Evolutionary conservation across 768 basidiomycete genomes (phyloP), one percentile per base, ranked within the genome.

Genomic region (Mycena kentingensis): DNA sequence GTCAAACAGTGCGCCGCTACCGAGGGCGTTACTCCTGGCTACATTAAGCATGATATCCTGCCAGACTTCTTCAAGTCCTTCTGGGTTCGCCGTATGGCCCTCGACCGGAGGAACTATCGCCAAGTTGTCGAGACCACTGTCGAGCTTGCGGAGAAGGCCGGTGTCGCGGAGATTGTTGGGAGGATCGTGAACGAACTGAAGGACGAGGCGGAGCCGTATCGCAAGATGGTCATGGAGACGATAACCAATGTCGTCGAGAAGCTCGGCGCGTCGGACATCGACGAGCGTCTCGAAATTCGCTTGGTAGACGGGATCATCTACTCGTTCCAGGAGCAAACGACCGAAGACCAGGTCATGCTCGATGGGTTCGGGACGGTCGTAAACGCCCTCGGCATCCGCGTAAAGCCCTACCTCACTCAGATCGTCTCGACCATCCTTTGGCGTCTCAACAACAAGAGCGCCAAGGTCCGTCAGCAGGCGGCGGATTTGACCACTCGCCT

Each of bases 161-260:
- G 97, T 11, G 97, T 98, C 1, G 82, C 95, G 7, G 96, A 98
- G 72, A 98, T 99, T 53, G 93, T 98, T 22, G 90, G 93, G 12
- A 74, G 87, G 52, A 75, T 91, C 51, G 88, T 90, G 48, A 93
- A 94, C 67, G 93, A 93, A 65, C 75, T 97, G 58, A 97, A 95
- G 77, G 88, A 90, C 64, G 88, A 89, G 67, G 86, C 88, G 13
- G 91, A 93, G 70, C 91, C 90, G 4, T 93, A 92, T 73, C 77
- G 94, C 59, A 98, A 98, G 81, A 99, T 99, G 97, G 94, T 97
- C 42, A 99, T 99, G 97, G 97, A 99, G 75, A 98, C 97, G 0
- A 97, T 98, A 61, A 98, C 93, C 19, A 96, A 97, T 69, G 97
- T 99, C 41, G 79, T 99, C 44, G 85, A 88, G 15, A 90, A 87